Evolutionary conservation across 2,329 filamentous ascomycete genomes (phyloP).

Genomic region (Dothistroma pini): DNA sequence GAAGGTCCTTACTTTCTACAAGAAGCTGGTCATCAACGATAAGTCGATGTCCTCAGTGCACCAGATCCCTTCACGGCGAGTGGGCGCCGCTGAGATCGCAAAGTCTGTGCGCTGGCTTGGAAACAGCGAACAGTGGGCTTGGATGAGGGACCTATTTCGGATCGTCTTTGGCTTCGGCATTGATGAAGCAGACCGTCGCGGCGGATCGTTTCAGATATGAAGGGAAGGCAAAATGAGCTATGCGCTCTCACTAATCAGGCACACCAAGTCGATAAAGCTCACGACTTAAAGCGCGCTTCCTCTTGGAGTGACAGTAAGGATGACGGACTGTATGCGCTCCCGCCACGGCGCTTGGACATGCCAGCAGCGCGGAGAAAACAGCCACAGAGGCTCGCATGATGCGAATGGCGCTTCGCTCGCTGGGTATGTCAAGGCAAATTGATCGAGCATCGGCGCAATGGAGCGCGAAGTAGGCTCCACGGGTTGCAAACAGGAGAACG

Average conservation of each 20-base stretch:
- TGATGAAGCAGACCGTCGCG: conserved; percentile 59
- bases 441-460: too few relatives aligned
- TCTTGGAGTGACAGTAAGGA: too few relatives aligned
- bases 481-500: too few relatives aligned
- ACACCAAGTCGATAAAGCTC: background rate
- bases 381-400: background rate
- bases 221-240: background rate
- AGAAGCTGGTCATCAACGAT: conserved; percentile 72
- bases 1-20: conserved; percentile 72
- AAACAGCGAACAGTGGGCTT: conserved; percentile 67
- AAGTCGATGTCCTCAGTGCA: conserved; percentile 58
- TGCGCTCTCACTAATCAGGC: background rate
- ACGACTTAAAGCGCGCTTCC: background rate
- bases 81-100: conserved; percentile 71
- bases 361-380: background rate
- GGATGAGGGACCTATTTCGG: conserved; percentile 76
- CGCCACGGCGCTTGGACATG: background rate
- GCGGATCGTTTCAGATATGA: conserved; percentile 20
- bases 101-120: conserved; percentile 75
- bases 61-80: conserved; percentile 57
- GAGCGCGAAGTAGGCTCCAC: too few relatives aligned
- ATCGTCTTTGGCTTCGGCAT: conserved; percentile 80
- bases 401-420: too few relatives aligned
- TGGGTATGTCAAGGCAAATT: too few relatives aligned
- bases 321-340: background rate